These are phyloP conservation scores for Aspergillus indologenus DNA, from an alignment of 495 filamentous ascomycete genomes.

Conservation along the genomic window DNA sequence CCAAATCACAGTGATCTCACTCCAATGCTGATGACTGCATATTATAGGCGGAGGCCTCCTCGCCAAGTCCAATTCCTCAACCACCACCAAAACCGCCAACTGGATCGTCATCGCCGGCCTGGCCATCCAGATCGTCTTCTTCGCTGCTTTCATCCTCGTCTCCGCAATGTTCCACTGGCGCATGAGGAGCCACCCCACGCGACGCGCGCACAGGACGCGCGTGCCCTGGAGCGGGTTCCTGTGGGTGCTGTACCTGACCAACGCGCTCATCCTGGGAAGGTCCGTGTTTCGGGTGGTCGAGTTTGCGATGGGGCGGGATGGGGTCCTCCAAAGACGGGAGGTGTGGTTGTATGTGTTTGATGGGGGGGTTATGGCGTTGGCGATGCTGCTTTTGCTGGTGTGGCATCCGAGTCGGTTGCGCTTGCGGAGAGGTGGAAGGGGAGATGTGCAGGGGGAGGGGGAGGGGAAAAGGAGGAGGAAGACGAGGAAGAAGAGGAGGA, in stretches of 20 bases:
- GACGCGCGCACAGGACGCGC: background rate
- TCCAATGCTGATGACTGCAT: background rate
- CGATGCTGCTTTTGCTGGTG: background rate
- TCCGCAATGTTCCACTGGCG: slow-evolving; percentile 31
- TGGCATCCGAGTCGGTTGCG: background rate
- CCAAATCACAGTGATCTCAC: no score
- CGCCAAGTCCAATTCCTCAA: background rate
- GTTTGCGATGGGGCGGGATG: slow-evolving; percentile 50
- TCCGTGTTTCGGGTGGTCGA: slow-evolving; percentile 59
- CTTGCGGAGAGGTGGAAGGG: no score
- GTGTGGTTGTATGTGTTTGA: slow-evolving; percentile 45
- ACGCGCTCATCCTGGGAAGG: slow-evolving; percentile 52
- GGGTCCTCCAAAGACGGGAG: slow-evolving; percentile 49
- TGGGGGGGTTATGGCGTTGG: background rate
- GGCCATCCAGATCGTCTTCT: slow-evolving; percentile 27
- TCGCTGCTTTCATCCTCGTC: slow-evolving; percentile 24
- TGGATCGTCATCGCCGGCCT: slow-evolving; percentile 38
- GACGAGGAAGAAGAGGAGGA: background rate
- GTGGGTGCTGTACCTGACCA: background rate
- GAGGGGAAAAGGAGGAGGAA: background rate
- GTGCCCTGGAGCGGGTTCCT: background rate
- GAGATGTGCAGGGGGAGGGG: background rate
- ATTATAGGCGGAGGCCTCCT: slow-evolving; percentile 6
- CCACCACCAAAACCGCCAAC: slow-evolving; percentile 24
- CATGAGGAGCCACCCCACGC: slow-evolving; percentile 19